Evolutionary conservation across 805 yeast genomes (phyloP), one percentile per base, ranked within the genome.

Genomic region (Grigorovia jiainica): DNA sequence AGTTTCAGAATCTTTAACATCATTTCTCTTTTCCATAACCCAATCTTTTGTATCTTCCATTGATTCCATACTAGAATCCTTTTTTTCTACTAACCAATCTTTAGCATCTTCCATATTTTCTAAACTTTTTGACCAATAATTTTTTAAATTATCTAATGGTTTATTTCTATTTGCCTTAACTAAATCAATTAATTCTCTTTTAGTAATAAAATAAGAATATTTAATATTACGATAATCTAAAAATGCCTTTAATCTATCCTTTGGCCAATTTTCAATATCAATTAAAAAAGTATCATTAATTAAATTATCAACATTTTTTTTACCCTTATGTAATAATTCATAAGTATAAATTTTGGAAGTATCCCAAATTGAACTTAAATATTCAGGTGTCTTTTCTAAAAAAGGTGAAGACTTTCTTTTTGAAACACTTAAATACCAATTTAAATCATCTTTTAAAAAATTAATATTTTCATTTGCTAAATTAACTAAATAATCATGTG

Each of bases 191-290:
- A 73, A 59, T 29, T 68, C 64, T 21, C 53, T 44, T 47, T 60
- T 66, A 5, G 74, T 67, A 2, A 72, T 58, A 40, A 70, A 63
- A 3, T 54, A 39, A 19, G 73, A 66, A 39, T 64, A 55, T 11
- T 63, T 47, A 24, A 73, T 60, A 25, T 62, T 66, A 45, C 77
- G 66, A 2, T 65, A 54, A 23, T 63, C 60, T 33, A 73, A 52
- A 43, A 69, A 73, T 4, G 62, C 55, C 47, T 57, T 67, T 44
- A 73, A 58, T 42, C 68, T 65, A 16, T 64, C 68, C 48, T 68
- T 68, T 17, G 73, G 60, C 78, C 78, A 73, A 9, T 54, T 51
- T 35, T 71, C 71, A 39, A 72, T 56, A 30, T 70, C 73, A 34
- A 68, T 57, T 37, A 70, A 54, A 47, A 73, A 71, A 1, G 74